Conservation (phyloP, 164 flowering plant species). For the Magnolia kwangsiensis region DNA sequence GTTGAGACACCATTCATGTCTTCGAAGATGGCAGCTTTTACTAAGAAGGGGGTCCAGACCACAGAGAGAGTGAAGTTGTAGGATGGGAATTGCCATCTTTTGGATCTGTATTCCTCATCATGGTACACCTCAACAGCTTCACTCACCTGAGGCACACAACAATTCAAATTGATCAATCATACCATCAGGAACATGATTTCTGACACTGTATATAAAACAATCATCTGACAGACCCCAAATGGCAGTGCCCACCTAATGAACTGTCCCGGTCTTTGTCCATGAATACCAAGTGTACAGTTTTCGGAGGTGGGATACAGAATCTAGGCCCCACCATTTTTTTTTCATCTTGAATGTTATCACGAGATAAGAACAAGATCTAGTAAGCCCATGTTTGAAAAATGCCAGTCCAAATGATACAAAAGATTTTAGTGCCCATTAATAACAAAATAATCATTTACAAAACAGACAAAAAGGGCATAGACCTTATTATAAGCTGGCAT, state of each 20-base stretch:
- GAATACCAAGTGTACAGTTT: background rate
- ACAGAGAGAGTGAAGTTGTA: slow-evolving; percentile 64
- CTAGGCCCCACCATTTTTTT: background rate
- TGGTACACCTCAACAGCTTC: slow-evolving; percentile 64
- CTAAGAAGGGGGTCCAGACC: slow-evolving; percentile 84
- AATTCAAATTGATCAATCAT: background rate
- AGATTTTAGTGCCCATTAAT: too few species aligned
- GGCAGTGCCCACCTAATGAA: background rate
- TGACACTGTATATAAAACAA: background rate
- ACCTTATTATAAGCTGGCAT: too few species aligned
- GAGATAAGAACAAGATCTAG: too few species aligned
- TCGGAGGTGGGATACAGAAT: background rate
- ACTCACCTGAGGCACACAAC: slow-evolving; percentile 48
- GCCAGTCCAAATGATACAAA: too few species aligned
- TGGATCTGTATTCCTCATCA: slow-evolving; percentile 62
- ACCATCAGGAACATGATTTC: background rate
- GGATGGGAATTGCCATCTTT: slow-evolving; percentile 69
- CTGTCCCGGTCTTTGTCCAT: background rate
- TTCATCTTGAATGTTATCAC: too few species aligned
- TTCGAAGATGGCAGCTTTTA: slow-evolving; percentile 67
- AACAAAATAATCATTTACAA: too few species aligned
- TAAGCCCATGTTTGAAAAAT: too few species aligned
- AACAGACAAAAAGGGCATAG: too few species aligned
- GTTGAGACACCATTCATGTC: slow-evolving; percentile 81
- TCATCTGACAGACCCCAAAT: background rate